Evolutionary conservation across 2,329 filamentous ascomycete species (phyloP), one percentile per base, ranked within the genome.

Genomic region (Stagonosporopsis rhizophila): DNA sequence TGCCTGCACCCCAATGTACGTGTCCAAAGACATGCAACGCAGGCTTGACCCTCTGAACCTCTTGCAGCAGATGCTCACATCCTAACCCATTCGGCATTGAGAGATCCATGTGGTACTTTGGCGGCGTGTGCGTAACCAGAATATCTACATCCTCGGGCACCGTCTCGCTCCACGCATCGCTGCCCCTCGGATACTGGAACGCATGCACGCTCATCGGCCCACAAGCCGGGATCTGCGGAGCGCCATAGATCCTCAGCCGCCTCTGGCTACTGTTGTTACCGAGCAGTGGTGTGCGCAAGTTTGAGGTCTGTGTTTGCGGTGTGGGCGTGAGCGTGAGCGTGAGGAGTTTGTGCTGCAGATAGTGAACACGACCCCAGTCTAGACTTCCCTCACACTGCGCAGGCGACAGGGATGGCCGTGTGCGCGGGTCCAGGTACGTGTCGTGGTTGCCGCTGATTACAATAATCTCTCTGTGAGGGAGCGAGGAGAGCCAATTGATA

Each of bases 401-500:
- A 9, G 81, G 77, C 1, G 67, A 51, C 4, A 81, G 59, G 19
- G 75, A 76, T 15, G 74, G 75, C 4, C 90, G 83, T 14, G 86
- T 87, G 30, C 81, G 80, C 22, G 84, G 80, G 74, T 96, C 94
- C 59, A 96, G 89, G 80, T 87, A 96, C 67, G 86, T 88, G 71
- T 97, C 94, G 74, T 97, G 94, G 72, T 97, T 97, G 1, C 94
- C 94, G 28, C 87, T 86, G 28, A 98, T 87, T 32, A 93, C 84
- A 22, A 97, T 82, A 75, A 96, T 96, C 74, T 96, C 84, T 32
- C 79, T 78, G 70, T 96, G 92, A 0, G 91, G 90, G 7, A 93
- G 83, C 3, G 80, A 80, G 42, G 82, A 83, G 12, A 97, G 81
- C 92, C 92, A 97, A 79, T 96, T 85, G 39, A 97, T 81, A 67